These are phyloP conservation scores for Isatis tinctoria DNA, from an alignment of 345 rosid genomes.

Conservation along the genomic window DNA sequence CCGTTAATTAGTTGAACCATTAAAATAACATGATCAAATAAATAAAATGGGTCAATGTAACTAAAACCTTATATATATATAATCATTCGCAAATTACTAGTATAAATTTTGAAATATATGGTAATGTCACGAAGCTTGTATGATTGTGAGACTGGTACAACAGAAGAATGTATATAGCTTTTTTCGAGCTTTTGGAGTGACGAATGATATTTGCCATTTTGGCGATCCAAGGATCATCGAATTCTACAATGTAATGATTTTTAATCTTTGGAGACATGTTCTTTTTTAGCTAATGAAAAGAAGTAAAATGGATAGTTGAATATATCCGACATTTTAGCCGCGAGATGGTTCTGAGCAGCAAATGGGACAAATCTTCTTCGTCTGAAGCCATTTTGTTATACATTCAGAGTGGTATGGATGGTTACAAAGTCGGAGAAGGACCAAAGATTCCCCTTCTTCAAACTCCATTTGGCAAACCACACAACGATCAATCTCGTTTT, in stretches of 20 bases:
- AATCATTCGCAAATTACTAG: not conserved
- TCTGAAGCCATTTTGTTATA: conserved; percentile 62
- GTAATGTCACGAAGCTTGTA: not conserved
- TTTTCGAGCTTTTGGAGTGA: too few species aligned
- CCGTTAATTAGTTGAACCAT: not conserved
- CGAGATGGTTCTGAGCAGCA: conserved; percentile 50
- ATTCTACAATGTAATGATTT: not conserved
- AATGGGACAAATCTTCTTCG: conserved; percentile 70
- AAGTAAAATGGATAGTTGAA: not conserved
- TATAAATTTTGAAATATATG: not conserved
- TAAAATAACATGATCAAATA: not conserved
- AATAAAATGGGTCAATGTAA: not conserved
- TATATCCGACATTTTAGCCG: not conserved
- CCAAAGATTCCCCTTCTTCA: conserved; percentile 52
- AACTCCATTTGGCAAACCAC: conserved; percentile 78
- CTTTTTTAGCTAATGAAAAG: not conserved
- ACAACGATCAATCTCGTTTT: conserved; percentile 50
- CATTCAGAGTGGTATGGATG: conserved; percentile 69
- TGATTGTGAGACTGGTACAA: not conserved
- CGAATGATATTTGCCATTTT: too few species aligned
- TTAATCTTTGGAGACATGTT: not conserved
- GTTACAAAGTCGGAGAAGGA: conserved; percentile 44
- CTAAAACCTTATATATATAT: not conserved
- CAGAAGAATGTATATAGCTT: not conserved
- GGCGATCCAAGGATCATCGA: not conserved